Evolutionary conservation across 805 yeast species (phyloP).

Genomic region (Nakazawaea laoshanensis): DNA sequence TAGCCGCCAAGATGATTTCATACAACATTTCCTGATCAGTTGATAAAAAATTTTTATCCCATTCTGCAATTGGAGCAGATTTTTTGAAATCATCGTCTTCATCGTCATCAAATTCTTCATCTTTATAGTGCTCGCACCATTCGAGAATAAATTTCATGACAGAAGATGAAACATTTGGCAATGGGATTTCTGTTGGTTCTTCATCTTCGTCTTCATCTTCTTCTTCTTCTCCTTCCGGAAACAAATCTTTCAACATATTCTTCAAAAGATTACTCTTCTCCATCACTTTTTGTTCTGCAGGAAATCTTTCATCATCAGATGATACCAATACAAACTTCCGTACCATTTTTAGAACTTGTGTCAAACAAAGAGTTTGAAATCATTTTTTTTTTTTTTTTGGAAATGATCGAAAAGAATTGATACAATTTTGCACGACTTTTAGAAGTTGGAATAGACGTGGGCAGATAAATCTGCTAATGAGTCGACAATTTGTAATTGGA

Average conservation of each 20-base stretch:
- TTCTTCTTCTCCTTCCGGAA: constrained; percentile 15
- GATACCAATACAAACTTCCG: constrained; percentile 38
- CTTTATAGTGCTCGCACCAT: constrained; percentile 94
- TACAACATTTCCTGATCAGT: constrained; percentile 90
- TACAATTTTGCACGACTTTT: constrained; percentile 14
- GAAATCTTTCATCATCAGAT: constrained; percentile 73
- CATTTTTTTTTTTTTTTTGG: constrained; percentile 3
- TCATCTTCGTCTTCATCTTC: constrained; percentile 47
- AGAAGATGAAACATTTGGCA: constrained; percentile 82
- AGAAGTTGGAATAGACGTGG: constrained; percentile 75
- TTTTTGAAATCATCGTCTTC: constrained; percentile 80
- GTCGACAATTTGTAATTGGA: constrained; percentile 37
- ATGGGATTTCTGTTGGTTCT: constrained; percentile 73
- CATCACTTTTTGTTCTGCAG: constrained; percentile 74
- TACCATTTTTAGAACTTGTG: constrained; percentile 7
- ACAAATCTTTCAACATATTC: constrained; percentile 73
- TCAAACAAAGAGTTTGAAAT: neutral
- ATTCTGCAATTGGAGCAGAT: constrained; percentile 86
- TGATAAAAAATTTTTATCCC: constrained; percentile 91
- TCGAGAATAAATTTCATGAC: constrained; percentile 88
- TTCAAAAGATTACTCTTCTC: constrained; percentile 80
- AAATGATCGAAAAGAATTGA: constrained; percentile 13
- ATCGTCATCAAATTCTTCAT: constrained; percentile 62
- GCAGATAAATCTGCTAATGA: constrained; percentile 86
- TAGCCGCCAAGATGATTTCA: constrained; percentile 76